phyloP scores from a whole-genome alignment of 768 basidiomycete genomes.

The Multifurca ochricompacta region DNA sequence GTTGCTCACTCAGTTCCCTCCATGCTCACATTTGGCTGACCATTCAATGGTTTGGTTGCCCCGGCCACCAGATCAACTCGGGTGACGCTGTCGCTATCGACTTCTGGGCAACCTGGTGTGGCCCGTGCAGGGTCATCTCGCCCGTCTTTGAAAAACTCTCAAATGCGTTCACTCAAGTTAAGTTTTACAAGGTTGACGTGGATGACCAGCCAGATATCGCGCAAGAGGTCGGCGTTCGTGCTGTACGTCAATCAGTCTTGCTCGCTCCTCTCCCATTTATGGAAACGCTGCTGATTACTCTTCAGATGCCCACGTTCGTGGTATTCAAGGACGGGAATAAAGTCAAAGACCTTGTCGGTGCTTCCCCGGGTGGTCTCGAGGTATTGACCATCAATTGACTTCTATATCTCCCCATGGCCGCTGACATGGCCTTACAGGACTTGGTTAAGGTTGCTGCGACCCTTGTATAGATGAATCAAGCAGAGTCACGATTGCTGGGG shows the following conservation, averaged over 20 bases:
- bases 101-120: constrained; percentile 77
- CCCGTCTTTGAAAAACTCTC: constrained; percentile 59
- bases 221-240: constrained; percentile 52
- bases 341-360: constrained; percentile 40
- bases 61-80: constrained; percentile 38
- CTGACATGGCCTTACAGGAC: not conserved
- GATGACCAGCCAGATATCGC: constrained; percentile 49
- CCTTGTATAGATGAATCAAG: not conserved
- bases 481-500: not conserved
- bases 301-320: constrained; percentile 41
- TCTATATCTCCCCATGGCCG: not conserved
- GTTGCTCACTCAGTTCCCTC: not conserved
- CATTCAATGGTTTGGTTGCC: constrained; percentile 20
- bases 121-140: constrained; percentile 58
- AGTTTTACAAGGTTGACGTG: constrained; percentile 70
- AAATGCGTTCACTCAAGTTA: constrained; percentile 33
- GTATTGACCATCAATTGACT: constrained; percentile 26
- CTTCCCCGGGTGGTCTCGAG: constrained; percentile 34
- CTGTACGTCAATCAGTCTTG: constrained; percentile 36
- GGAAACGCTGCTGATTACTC: not conserved
- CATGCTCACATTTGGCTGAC: not conserved
- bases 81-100: constrained; percentile 49
- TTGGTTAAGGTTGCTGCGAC: not conserved
- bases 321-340: constrained; percentile 32
- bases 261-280: not conserved